A percentile compares a stretch with the other conserved stretches of the same genome.
Conservation (phyloP, 192 early-diverging fungal species). For the Coemansia sp. region DNA sequence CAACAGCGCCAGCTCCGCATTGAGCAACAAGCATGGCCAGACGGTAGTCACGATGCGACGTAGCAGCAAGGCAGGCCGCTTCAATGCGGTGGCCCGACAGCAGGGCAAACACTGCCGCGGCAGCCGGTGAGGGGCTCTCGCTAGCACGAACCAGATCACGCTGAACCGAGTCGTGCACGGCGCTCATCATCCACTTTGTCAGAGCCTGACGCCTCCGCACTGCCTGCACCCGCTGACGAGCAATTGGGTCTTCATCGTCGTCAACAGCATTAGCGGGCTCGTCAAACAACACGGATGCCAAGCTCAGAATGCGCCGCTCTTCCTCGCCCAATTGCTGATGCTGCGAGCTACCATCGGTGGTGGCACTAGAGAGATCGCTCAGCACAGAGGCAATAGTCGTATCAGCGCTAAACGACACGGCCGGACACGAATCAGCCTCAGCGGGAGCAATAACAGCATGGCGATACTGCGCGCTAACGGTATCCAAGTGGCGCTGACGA, state of each 20-base stretch:
- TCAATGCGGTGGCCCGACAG: constrained; percentile 62
- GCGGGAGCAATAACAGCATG: constrained; percentile 9
- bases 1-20: constrained; percentile 45
- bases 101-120: constrained; percentile 55
- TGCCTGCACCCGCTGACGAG: constrained; percentile 25
- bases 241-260: not conserved
- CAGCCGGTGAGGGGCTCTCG: constrained; percentile 19
- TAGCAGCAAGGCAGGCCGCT: constrained; percentile 63
- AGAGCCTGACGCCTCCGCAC: constrained; percentile 58
- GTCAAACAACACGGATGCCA: constrained; percentile 44
- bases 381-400: constrained; percentile 23
- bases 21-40: constrained; percentile 80
- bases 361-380: not conserved
- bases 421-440: not conserved
- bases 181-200: constrained; percentile 63
- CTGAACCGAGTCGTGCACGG: constrained; percentile 54
- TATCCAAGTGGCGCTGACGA: constrained; percentile 14
- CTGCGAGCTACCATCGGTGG: not conserved
- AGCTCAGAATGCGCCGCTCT: constrained; percentile 24
- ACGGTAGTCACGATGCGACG: constrained; percentile 63
- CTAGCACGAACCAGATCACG: constrained; percentile 35
- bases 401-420: constrained; percentile 16
- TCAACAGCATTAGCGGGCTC: not conserved
- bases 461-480: constrained; percentile 29
- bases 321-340: not conserved